These are phyloP conservation scores for Zalerion maritima DNA, from an alignment of 495 filamentous ascomycete genomes.

Conservation along the genomic window DNA sequence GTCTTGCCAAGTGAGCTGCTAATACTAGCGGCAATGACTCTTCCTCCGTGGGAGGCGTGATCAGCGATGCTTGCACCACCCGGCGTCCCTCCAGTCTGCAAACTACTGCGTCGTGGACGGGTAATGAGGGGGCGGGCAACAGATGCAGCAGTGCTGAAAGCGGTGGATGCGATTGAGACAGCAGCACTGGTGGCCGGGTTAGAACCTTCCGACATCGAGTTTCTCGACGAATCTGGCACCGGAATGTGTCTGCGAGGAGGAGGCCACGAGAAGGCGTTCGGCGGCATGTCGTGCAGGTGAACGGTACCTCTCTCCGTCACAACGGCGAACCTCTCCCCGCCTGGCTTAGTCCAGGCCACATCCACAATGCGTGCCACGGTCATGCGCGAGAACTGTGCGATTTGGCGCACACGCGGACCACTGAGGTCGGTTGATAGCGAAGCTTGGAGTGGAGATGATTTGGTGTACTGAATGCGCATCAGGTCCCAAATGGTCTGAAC, in stretches of 20 bases:
- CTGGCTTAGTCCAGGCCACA: constrained; percentile 72
- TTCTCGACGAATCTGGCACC: constrained; percentile 28
- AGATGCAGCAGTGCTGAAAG: constrained; percentile 52
- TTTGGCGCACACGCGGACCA: constrained; percentile 50
- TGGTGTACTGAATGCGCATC: constrained; percentile 51
- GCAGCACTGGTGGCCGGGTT: constrained; percentile 33
- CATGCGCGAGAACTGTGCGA: constrained; percentile 77
- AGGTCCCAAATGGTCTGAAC: constrained; percentile 88
- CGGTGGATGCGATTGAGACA: constrained; percentile 39
- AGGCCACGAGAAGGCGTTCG: constrained; percentile 76
- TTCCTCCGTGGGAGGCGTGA: constrained; percentile 54
- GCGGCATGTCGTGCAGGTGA: constrained; percentile 76
- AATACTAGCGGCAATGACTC: constrained; percentile 67
- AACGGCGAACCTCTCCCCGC: constrained; percentile 67
- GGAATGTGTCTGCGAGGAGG: constrained; percentile 53
- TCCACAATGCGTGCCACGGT: constrained; percentile 83
- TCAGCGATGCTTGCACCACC: constrained; percentile 49
- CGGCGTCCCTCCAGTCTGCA: constrained; percentile 21
- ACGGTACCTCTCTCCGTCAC: constrained; percentile 88
- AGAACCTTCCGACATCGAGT: constrained; percentile 20
- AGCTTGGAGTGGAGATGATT: constrained; percentile 34
- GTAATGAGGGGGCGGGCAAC: constrained; percentile 33
- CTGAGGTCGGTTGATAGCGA: constrained; percentile 15
- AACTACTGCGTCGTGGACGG: constrained; percentile 33
- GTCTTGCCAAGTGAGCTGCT: constrained; percentile 74